phyloP scores from a whole-genome alignment of 2,329 filamentous ascomycete genomes.

The Acarospora socialis region DNA sequence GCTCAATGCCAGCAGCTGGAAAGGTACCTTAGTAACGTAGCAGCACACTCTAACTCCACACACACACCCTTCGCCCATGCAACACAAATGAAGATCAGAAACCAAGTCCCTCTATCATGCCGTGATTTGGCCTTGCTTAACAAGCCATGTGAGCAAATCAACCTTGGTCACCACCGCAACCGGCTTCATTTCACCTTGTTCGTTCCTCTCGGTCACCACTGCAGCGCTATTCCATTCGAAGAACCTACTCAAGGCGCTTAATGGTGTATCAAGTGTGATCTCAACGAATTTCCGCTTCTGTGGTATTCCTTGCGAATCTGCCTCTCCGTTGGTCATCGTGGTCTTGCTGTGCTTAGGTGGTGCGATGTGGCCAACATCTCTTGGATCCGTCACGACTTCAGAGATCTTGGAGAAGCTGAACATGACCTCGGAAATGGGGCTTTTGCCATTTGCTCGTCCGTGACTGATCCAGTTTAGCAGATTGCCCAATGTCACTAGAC shows the following conservation, averaged over 20 bases:
- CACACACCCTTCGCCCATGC: too few relatives aligned
- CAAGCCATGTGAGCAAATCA: slow-evolving; percentile 82
- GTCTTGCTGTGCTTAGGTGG: slow-evolving; percentile 10
- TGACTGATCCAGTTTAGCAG: slow-evolving; percentile 79
- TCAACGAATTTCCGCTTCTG: slow-evolving; percentile 67
- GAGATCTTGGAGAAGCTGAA: slow-evolving; percentile 83
- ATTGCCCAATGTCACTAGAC: slow-evolving; percentile 89
- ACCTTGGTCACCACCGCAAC: slow-evolving; percentile 93
- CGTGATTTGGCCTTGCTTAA: slow-evolving; percentile 42
- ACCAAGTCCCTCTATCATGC: too few relatives aligned
- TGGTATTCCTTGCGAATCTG: slow-evolving; percentile 28
- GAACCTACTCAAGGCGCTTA: slow-evolving; percentile 75
- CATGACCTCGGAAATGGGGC: slow-evolving; percentile 77
- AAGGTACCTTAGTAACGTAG: too few relatives aligned
- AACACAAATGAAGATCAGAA: too few relatives aligned
- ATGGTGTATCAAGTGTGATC: slow-evolving; percentile 79
- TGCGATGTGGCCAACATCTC: slow-evolving; percentile 38
- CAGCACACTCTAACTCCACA: too few relatives aligned
- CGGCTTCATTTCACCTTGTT: slow-evolving; percentile 52
- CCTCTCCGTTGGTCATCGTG: slow-evolving; percentile 17
- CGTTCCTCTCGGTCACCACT: slow-evolving; percentile 65
- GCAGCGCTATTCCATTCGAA: slow-evolving; percentile 98
- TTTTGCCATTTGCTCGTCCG: slow-evolving; percentile 60
- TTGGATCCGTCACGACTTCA: slow-evolving; percentile 81
- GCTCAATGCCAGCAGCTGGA: too few relatives aligned